These are phyloP conservation scores for Discostella stelligeroides DNA, from an alignment of 108 stramenopile genomes.

Conservation along the genomic window DNA sequence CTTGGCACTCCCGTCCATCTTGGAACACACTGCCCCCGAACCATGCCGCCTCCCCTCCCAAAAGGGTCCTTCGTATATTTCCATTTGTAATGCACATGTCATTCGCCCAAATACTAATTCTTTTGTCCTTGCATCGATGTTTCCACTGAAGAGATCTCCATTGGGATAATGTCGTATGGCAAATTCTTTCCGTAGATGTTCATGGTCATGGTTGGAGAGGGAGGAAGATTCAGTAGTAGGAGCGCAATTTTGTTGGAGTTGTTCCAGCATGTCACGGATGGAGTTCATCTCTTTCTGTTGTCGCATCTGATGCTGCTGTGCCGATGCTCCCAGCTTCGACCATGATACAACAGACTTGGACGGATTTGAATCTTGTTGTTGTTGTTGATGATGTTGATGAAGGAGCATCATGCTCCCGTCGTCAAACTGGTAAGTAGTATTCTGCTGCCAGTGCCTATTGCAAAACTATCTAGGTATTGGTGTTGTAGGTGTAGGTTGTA, in stretches of 20 bases:
- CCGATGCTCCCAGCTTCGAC: no score
- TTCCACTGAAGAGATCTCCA: conserved; percentile 50
- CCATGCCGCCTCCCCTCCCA: conserved; percentile 37
- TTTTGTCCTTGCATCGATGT: conserved; percentile 24
- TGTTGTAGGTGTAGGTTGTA: no score
- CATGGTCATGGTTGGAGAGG: neutral
- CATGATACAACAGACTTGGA: no score
- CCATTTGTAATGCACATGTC: conserved; percentile 35
- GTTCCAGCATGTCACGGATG: neutral
- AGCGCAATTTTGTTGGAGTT: neutral
- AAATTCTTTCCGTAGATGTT: conserved; percentile 12
- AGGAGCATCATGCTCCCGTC: no score
- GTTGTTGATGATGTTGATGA: no score
- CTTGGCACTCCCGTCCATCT: conserved; percentile 45
- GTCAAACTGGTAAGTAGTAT: no score
- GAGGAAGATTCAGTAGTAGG: neutral
- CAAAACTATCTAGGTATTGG: no score
- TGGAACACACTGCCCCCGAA: conserved; percentile 31
- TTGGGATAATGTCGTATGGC: conserved; percentile 36
- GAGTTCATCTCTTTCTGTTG: neutral
- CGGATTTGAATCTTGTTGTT: no score
- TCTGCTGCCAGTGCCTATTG: no score
- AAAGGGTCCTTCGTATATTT: conserved; percentile 53
- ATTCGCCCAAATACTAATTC: conserved; percentile 36
- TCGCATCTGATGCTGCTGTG: neutral